A percentile compares a stretch with the other conserved stretches of the same genome.
These are phyloP conservation scores for Erysimum cheiranthoides DNA, from an alignment of 345 rosid species.

Conservation along the genomic window DNA sequence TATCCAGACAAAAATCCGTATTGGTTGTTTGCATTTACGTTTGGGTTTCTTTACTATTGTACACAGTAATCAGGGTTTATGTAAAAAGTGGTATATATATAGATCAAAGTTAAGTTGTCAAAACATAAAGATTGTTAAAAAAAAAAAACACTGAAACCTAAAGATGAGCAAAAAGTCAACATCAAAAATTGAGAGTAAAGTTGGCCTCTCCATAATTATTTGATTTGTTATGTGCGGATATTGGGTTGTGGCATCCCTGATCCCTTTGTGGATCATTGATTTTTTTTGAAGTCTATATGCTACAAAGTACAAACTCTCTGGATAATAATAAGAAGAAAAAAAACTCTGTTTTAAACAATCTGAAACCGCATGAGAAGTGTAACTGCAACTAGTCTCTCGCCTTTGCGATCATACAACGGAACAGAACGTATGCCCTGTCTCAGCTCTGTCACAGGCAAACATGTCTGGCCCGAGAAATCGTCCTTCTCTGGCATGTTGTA, in stretches of 20 bases:
- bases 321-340: conserved; percentile 4
- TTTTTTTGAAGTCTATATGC: background rate
- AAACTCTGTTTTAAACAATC: conserved; percentile 43
- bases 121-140: too few species aligned
- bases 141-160: too few species aligned
- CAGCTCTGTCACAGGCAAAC: conserved; percentile 68
- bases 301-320: conserved; percentile 21
- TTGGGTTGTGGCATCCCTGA: background rate
- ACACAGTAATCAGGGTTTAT: too few species aligned
- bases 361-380: conserved; percentile 72
- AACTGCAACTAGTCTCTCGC: conserved; percentile 51
- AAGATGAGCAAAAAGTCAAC: too few species aligned
- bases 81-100: too few species aligned
- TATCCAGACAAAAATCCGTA: too few species aligned
- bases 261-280: background rate
- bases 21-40: too few species aligned
- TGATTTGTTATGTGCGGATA: too few species aligned
- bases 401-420: conserved; percentile 64
- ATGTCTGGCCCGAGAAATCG: conserved; percentile 75
- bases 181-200: too few species aligned
- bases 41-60: too few species aligned
- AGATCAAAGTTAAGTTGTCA: too few species aligned
- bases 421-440: conserved; percentile 66
- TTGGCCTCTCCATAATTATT: too few species aligned
- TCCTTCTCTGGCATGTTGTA: conserved; percentile 74